Conservation (phyloP, 805 yeast genomes). For the Candida verbasci region DNA sequence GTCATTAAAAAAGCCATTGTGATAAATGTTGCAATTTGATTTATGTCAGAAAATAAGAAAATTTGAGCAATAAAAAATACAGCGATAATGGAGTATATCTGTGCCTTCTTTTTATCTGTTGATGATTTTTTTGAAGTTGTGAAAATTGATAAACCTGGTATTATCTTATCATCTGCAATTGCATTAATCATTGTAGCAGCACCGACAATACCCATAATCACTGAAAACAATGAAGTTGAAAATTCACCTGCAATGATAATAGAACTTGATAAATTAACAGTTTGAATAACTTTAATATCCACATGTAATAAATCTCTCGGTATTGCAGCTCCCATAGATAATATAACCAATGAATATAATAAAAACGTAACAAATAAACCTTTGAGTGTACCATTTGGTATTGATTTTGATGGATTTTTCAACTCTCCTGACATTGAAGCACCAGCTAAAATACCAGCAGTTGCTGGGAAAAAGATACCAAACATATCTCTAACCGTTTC, state of each 20-base stretch:
- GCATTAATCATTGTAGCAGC: conserved; percentile 92
- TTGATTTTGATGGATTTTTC: conserved; percentile 77
- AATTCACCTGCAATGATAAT: conserved; percentile 84
- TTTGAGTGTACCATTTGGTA: conserved; percentile 89
- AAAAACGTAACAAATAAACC: conserved; percentile 76
- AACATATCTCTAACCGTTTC: conserved; percentile 84
- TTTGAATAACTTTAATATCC: conserved; percentile 84
- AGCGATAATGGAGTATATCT: conserved; percentile 59
- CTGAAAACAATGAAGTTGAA: conserved; percentile 86
- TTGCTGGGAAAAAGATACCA: conserved; percentile 96
- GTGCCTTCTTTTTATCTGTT: conserved; percentile 45
- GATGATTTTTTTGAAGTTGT: conserved; percentile 36
- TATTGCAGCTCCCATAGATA: conserved; percentile 73
- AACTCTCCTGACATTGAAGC: conserved; percentile 98
- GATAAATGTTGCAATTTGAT: conserved; percentile 89
- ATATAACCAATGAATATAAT: conserved; percentile 74
- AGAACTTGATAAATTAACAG: conserved; percentile 64
- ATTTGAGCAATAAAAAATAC: conserved; percentile 84
- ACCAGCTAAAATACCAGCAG: conserved; percentile 98
- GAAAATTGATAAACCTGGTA: conserved; percentile 73
- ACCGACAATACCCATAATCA: conserved; percentile 93
- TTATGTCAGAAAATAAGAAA: conserved; percentile 84
- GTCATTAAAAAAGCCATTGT: conserved; percentile 98
- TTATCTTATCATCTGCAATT: conserved; percentile 77
- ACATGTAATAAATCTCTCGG: conserved; percentile 73